A percentile compares a stretch with the other conserved stretches of the same genome.
Conservation (phyloP, 139 green algal species). For the Monoraphidium neglectum region DNA sequence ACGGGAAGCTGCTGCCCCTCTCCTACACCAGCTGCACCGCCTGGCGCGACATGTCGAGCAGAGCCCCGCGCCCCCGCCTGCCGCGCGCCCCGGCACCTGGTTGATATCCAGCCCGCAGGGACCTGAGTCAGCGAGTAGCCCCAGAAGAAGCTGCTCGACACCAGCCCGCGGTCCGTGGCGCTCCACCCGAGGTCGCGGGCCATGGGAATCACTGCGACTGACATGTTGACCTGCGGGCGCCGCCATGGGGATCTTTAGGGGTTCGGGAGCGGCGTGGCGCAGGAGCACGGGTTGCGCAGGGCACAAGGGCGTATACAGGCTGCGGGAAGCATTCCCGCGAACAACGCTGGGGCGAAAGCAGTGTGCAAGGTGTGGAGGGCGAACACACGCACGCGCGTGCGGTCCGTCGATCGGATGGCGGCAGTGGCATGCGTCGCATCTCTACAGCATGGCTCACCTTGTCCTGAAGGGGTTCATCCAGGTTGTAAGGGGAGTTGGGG, state of each 20-base stretch:
- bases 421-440: too few relatives aligned
- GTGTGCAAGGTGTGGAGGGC: not conserved
- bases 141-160: conserved; percentile 98
- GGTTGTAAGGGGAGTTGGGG: too few relatives aligned
- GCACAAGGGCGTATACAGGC: not conserved
- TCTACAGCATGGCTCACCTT: too few relatives aligned
- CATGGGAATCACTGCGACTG: conserved; percentile 98
- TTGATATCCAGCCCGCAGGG: conserved; percentile 91
- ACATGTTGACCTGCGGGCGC: conserved; percentile 93
- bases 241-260: not conserved
- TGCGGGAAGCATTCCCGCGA: not conserved
- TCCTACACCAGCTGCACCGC: too few relatives aligned
- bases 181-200: conserved; percentile 92
- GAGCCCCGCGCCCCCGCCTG: too few relatives aligned
- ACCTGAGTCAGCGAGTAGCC: conserved; percentile 95
- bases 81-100: conserved; percentile 44
- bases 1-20: too few relatives aligned
- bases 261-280: not conserved
- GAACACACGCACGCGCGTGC: too few relatives aligned
- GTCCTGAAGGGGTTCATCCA: too few relatives aligned
- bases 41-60: too few relatives aligned
- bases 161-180: conserved; percentile 83
- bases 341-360: not conserved
- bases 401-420: too few relatives aligned
- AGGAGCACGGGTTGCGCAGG: not conserved